Base-by-base conservation (phyloP, 805 yeast genomes). In the Yarrowia sp. region DNA sequence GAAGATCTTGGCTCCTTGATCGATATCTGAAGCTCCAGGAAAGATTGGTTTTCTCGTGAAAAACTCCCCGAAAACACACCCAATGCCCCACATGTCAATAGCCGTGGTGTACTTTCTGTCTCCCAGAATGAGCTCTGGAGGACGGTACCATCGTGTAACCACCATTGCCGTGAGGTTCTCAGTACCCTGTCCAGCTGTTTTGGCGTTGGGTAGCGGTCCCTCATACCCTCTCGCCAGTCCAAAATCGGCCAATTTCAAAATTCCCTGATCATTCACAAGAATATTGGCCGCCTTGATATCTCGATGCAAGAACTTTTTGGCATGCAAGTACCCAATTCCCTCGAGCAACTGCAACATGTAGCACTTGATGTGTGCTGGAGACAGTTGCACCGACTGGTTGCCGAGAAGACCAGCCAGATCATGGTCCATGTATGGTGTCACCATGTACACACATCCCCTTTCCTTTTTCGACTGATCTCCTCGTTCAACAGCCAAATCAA, bases 281-380 rank as follows among this genome's bases (percentile, higher is more conserved):
- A 95, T 89, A 71, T 95, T 95, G n/a, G 99, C 97, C 0, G 98
- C 92, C 75, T 95, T 95, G 66, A 95, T 90, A 73, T 95, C 99
- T 65, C 99, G 82, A 74, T 95, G 99, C 74, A 88, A 70, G 72
- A 81, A 81, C 68, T 83, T 75, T 68, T 76, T 70, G 51, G 73
- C 77, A 73, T 95, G 99, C 35, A 95, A 84, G 72, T 87, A 95
- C 66, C 89, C 84, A 42, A 95, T 81, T 8, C 98, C 99, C 63
- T 80, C 78, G 8, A 96, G 78, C 42, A 95, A 75, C 76, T 95
- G 99, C 31, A 74, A 70, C 86, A 91, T 83, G 65, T 95, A 82
- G 71, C 95, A 87, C 74, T 96, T 96, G 69, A 90, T 88, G 69
- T 90, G 92, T 0, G 88, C 77, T 28, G 86, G 78, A 3, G 81